Evolutionary conservation across 805 yeast species (phyloP), one percentile per base, ranked within the genome.

Genomic region (Saturnispora galanensis): DNA sequence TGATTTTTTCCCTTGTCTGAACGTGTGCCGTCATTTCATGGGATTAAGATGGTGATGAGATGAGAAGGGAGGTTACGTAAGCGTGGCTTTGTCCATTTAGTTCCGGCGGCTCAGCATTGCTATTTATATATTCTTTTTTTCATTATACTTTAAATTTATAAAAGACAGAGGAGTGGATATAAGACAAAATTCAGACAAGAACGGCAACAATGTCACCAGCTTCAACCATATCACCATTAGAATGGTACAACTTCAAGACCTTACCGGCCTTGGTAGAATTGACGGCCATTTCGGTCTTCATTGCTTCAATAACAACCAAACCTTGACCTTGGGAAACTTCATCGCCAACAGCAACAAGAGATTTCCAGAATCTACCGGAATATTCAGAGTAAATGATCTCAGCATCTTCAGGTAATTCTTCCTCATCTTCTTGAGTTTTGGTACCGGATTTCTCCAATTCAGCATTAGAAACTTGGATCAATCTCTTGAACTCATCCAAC

Each of bases 311-410:
- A 34, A 93, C 87, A 52, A 90, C 75, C 49, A 90, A 70, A 4
- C 87, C 87, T 55, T 86, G 90, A 31, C 89, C 94, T 39, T 66
- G 73, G 42, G 69, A 66, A 26, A 90, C 94, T 5, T 52, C 64
- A 55, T 84, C 93, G 18, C 96, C 96, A 38, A 74, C 89, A 46
- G 71, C 66, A 28, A 83, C 94, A 52, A 88, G 67, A 1, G 94
- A 77, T 64, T 93, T 90, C 98, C 98, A 90, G 73, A 84, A 88
- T 54, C 97, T 74, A 45, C 97, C 98, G n/a, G 96, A 84, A 61
- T 79, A 93, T 62, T 93, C 97, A 17, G 97, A 88, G 60, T 89
- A 89, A 15, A 89, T 85, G 68, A 84, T 59, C 56, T 79, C 85
- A 6, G 96, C 93, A 57, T 72, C 76, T 41, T 86, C 96, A 29